Evolutionary conservation across 1,139 yeast genomes (phyloP).

Genomic region (Hyphopichia buzzinii): DNA sequence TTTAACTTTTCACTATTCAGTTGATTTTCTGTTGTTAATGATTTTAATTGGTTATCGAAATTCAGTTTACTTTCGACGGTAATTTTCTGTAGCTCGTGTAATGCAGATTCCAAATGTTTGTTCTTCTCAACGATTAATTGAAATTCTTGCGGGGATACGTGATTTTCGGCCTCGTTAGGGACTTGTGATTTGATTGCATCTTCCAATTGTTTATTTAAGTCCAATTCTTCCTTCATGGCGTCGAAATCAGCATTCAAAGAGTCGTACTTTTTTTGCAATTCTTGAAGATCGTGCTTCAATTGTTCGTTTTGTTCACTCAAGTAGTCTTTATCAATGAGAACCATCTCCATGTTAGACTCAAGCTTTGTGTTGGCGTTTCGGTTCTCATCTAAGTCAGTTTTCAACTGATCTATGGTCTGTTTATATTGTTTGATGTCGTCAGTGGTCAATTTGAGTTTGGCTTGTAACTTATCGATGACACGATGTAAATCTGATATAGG

Average conservation of each 20-base stretch:
- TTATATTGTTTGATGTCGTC: slow-evolving; percentile 25
- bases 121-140: slow-evolving; percentile 24
- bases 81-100: slow-evolving; percentile 38
- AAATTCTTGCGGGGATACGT: slow-evolving; percentile 14
- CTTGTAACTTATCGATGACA: slow-evolving; percentile 43
- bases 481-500: slow-evolving; percentile 7
- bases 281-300: slow-evolving; percentile 26
- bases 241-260: slow-evolving; percentile 40
- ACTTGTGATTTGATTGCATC: slow-evolving; percentile 26
- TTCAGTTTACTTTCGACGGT: slow-evolving; percentile 21
- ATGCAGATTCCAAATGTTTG: slow-evolving; percentile 36
- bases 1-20: slow-evolving; percentile 1
- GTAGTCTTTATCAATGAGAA: slow-evolving; percentile 54
- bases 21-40: not conserved
- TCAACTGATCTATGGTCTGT: slow-evolving; percentile 15
- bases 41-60: slow-evolving; percentile 9
- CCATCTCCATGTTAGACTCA: slow-evolving; percentile 48
- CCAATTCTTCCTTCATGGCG: slow-evolving; percentile 46
- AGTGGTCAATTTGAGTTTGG: slow-evolving; percentile 31
- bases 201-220: slow-evolving; percentile 40
- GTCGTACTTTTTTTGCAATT: slow-evolving; percentile 34
- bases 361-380: slow-evolving; percentile 15
- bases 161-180: slow-evolving; percentile 12
- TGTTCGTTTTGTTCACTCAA: slow-evolving; percentile 40
- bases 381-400: slow-evolving; percentile 12